Base-by-base conservation (phyloP, 2,329 filamentous ascomycete genomes). In the Curvularia sp. region DNA sequence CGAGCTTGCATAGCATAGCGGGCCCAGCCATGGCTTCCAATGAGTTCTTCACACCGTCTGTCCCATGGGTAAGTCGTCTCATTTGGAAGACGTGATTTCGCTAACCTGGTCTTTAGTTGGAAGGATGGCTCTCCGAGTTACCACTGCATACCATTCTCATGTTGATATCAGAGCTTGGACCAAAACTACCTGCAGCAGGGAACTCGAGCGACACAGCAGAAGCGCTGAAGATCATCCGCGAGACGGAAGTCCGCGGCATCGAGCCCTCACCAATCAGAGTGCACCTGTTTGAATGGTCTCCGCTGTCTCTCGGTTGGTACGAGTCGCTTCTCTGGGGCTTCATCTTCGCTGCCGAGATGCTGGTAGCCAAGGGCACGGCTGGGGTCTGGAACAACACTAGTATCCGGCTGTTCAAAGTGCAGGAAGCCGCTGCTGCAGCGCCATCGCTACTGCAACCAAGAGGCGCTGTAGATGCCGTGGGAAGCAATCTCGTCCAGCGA, bases 271-370 rank as follows among this genome's bases (percentile, higher is more conserved):
- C 89, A 0, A 84, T 92, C 52, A 86, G 90, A 31, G 89, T 95
- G 15, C 93, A 97, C 73, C 89, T 92, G 13, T 98, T 98, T 71
- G 92, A 97, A 78, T 98, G 94, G 94, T 94, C 93, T 3, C 89
- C 91, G 0, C 82, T 97, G 33, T 90, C 92, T 0, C 83, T 98
- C 50, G 94, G 93, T 49, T 98, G 95, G 95, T 97, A 98, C 76
- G 92, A 97, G 77, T 94, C 92, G 5, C 83, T 98, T 12, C 83
- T 99, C 9, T 99, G 95, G 95, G 89, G 92, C 15, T 91, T 97
- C 68, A 88, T 97, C 53, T 98, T 97, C 75, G 88, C 90, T 28
- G 89, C 88, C 69, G 95, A 99, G 79, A 92, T 97, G 88, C 88
- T 93, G 57, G 87, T 94, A 28, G 87, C 89, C 0, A 93, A 90